Conservation (phyloP, 177 flowering plant genomes). For the Vitis hybrid region DNA sequence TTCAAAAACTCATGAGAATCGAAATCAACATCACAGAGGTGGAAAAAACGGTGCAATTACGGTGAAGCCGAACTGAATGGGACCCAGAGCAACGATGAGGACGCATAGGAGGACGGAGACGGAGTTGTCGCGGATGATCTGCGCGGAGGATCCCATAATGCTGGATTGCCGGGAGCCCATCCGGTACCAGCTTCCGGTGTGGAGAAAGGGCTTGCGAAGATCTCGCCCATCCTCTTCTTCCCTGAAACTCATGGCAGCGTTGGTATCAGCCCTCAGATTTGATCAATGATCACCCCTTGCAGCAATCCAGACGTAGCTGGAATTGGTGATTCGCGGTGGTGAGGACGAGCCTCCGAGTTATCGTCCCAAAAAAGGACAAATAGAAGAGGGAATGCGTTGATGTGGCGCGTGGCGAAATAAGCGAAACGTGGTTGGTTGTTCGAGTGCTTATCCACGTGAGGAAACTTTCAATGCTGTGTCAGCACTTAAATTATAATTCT, state of each 20-base stretch:
- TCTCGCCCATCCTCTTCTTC: conserved; percentile 50
- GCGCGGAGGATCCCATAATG: conserved; percentile 43
- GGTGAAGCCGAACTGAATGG: conserved; percentile 70
- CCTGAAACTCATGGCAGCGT: conserved; percentile 43
- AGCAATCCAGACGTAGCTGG: too few relatives aligned
- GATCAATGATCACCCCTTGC: too few relatives aligned
- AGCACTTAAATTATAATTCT: too few relatives aligned
- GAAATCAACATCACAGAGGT: not conserved
- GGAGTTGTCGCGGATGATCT: conserved; percentile 42
- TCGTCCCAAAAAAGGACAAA: too few relatives aligned
- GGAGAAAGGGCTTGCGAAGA: conserved; percentile 54
- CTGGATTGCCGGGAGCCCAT: conserved; percentile 61
- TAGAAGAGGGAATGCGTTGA: too few relatives aligned
- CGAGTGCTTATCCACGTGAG: too few relatives aligned
- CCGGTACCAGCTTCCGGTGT: conserved; percentile 67
- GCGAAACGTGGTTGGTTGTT: too few relatives aligned
- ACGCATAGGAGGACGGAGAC: conserved; percentile 55
- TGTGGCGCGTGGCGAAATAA: too few relatives aligned
- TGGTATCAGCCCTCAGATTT: too few relatives aligned
- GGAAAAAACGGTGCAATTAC: conserved; percentile 16
- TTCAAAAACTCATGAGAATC: not conserved
- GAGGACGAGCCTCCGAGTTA: not conserved
- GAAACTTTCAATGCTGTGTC: too few relatives aligned
- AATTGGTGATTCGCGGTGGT: too few relatives aligned
- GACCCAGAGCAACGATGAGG: conserved; percentile 63